Evolutionary conservation across 2,329 filamentous ascomycete genomes (phyloP).

Genomic region (Verruconis gallopava): DNA sequence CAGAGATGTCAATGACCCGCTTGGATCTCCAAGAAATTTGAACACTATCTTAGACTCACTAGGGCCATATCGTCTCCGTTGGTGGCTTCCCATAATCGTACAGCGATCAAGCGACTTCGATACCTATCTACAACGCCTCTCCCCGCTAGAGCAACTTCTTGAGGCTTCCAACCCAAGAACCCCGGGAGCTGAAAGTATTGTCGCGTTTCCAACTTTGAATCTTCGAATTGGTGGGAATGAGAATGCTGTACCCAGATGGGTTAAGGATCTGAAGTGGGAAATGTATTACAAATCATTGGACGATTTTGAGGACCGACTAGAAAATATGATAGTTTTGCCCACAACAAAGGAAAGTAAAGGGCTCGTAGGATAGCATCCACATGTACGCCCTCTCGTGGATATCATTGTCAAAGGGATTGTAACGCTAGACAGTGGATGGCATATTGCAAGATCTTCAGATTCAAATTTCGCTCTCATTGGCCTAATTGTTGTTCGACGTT

Average conservation of each 20-base stretch:
- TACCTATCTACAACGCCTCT: background rate
- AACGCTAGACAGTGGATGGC: no score
- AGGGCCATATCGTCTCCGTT: background rate
- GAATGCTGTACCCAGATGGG: constrained; percentile 8
- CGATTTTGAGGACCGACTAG: constrained; percentile 6
- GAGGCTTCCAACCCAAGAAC: background rate
- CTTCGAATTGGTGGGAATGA: constrained; percentile 12
- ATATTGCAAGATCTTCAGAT: no score
- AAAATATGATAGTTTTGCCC: background rate
- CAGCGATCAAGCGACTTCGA: background rate
- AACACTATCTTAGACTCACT: background rate
- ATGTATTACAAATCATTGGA: constrained; percentile 18
- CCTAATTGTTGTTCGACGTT: no score
- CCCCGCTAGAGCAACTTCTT: background rate
- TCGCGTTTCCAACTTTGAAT: constrained; percentile 21
- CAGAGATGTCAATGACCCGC: background rate
- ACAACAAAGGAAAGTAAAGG: background rate
- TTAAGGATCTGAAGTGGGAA: constrained; percentile 13
- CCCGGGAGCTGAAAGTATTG: constrained; percentile 9
- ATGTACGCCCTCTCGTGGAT: no score
- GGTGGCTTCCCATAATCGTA: background rate
- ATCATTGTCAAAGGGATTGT: no score
- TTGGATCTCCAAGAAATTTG: background rate
- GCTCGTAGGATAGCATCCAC: no score
- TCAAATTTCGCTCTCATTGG: no score